Percentiles rank a stretch among this genome's conserved stretches.
Evolutionary conservation across 345 rosid genomes (phyloP).

Genomic region (Eucalyptus erythrocorys): DNA sequence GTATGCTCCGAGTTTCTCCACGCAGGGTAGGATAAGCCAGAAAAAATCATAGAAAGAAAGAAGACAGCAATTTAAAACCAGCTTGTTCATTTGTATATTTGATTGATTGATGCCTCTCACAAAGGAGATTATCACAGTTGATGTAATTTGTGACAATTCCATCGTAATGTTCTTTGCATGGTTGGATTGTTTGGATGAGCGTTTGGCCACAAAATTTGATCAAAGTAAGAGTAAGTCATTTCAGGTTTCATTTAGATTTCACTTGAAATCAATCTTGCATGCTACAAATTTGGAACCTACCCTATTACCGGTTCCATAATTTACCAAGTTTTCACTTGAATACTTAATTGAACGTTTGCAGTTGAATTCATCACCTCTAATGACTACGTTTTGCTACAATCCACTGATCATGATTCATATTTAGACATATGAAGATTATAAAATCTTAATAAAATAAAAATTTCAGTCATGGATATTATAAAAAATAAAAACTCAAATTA

Average conservation of each 20-base stretch:
- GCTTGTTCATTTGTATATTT: neutral
- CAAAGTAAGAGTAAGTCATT: fast-evolving
- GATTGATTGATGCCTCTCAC: neutral
- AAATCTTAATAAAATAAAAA: too few species aligned
- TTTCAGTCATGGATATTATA: fast-evolving
- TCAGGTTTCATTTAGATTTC: fast-evolving
- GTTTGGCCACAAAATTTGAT: neutral
- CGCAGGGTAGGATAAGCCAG: constrained; percentile 23
- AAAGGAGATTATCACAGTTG: neutral
- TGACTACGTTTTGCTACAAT: fast-evolving
- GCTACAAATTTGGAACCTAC: fast-evolving
- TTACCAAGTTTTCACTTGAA: fast-evolving
- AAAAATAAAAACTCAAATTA: too few species aligned
- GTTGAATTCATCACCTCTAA: fast-evolving
- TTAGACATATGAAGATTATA: fast-evolving
- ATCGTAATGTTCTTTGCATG: neutral
- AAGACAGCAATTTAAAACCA: neutral
- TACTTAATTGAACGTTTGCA: too few species aligned
- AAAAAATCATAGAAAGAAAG: neutral
- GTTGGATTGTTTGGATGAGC: neutral
- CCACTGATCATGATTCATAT: fast-evolving
- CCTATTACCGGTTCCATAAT: fast-evolving
- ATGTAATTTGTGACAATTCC: neutral
- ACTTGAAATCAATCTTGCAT: fast-evolving
- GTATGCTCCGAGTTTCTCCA: constrained; percentile 22